Conservation (phyloP, 1,139 yeast genomes). For the Wickerhamomyces sp. region DNA sequence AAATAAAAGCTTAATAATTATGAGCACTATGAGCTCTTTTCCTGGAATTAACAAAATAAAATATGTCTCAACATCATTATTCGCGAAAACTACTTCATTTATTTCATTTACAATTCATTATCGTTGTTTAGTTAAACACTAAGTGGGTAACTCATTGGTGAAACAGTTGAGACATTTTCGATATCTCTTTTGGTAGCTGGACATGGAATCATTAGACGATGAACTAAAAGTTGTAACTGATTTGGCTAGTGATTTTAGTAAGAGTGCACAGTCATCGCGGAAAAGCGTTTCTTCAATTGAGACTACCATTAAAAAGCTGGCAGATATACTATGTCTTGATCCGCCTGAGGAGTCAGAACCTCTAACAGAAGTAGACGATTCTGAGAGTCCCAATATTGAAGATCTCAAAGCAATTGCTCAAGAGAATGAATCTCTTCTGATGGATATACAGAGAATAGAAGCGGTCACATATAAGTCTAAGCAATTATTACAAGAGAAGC, state of each 20-base stretch:
- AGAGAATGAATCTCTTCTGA: conserved; percentile 34
- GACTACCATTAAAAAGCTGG: neutral
- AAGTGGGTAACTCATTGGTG: too few species aligned
- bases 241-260: neutral
- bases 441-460: conserved; percentile 44
- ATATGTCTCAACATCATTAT: too few species aligned
- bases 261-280: neutral
- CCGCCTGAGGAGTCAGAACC: neutral
- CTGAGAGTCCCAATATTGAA: neutral
- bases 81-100: too few species aligned
- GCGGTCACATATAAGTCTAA: conserved; percentile 32
- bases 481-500: conserved; percentile 37
- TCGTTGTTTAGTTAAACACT: too few species aligned
- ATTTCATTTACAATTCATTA: too few species aligned
- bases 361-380: neutral
- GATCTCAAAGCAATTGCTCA: conserved; percentile 21
- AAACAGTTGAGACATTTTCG: too few species aligned
- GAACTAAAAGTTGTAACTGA: neutral
- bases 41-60: too few species aligned
- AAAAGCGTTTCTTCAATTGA: neutral
- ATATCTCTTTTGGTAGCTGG: too few species aligned
- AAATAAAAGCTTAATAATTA: too few species aligned
- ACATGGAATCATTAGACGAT: neutral
- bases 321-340: neutral
- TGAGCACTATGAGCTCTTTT: too few species aligned